phyloP scores from a whole-genome alignment of 306 rosid genomes.

The Sindora glabra region DNA sequence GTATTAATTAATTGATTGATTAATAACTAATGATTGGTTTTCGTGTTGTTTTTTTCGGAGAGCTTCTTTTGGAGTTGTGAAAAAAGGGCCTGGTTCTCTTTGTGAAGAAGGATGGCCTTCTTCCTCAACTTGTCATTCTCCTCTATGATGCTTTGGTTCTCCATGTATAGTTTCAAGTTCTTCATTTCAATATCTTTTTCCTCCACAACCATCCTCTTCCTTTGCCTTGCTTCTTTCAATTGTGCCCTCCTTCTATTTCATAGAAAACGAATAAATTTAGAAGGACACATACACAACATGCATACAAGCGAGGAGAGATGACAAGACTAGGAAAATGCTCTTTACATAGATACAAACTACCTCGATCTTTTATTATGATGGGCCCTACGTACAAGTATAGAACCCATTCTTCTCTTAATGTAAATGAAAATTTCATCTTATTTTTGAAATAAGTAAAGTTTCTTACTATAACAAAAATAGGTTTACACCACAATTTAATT shows the following conservation, averaged over 20 bases:
- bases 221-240: conserved; percentile 19
- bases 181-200: conserved; percentile 49
- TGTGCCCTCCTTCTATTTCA: conserved; percentile 41
- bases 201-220: conserved; percentile 10
- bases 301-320: background rate
- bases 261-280: too few relatives aligned
- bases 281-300: too few relatives aligned
- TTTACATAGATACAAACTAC: too few relatives aligned
- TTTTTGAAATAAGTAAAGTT: too few relatives aligned
- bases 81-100: conserved; percentile 62
- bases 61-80: conserved; percentile 46
- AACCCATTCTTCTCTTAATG: too few relatives aligned
- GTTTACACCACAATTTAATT: too few relatives aligned
- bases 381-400: too few relatives aligned
- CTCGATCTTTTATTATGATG: too few relatives aligned
- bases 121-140: conserved; percentile 71
- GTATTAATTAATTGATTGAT: too few relatives aligned
- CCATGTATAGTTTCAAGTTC: conserved; percentile 59
- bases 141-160: conserved; percentile 59
- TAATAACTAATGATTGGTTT: conserved; percentile 8
- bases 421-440: too few relatives aligned
- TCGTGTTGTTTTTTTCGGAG: conserved; percentile 11
- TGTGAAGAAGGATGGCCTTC: conserved; percentile 64
- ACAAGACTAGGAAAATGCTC: too few relatives aligned
- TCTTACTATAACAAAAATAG: too few relatives aligned